These are phyloP conservation scores for Parathielavia appendiculata DNA, from an alignment of 495 filamentous ascomycete species.

Conservation along the genomic window DNA sequence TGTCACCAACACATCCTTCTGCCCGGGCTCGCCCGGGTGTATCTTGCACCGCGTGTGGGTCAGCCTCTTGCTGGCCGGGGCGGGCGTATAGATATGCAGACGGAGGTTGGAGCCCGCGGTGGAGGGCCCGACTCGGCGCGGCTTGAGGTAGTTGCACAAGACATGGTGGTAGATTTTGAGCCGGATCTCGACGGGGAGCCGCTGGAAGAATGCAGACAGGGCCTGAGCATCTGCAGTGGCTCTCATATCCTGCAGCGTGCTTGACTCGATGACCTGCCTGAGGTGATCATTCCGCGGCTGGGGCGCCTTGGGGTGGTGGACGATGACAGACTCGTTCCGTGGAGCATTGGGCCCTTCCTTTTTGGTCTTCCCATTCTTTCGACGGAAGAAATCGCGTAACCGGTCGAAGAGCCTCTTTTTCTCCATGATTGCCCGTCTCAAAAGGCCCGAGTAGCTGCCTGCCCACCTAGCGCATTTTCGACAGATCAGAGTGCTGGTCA, in stretches of 20 bases:
- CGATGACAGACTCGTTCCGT: too few relatives aligned
- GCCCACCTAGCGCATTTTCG: too few relatives aligned
- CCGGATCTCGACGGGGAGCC: slow-evolving; percentile 26
- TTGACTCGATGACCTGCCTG: neutral
- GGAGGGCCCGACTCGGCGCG: neutral
- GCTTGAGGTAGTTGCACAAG: slow-evolving; percentile 20
- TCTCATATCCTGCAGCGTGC: slow-evolving; percentile 1
- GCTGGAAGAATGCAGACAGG: slow-evolving; percentile 17
- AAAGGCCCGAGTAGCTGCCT: too few relatives aligned
- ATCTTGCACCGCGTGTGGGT: slow-evolving; percentile 18
- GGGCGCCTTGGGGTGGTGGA: too few relatives aligned
- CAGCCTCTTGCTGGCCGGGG: neutral
- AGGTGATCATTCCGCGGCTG: too few relatives aligned
- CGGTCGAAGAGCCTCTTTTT: too few relatives aligned
- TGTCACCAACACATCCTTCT: slow-evolving; percentile 10
- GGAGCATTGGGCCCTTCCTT: too few relatives aligned
- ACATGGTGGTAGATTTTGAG: slow-evolving; percentile 23
- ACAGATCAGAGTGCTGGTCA: too few relatives aligned
- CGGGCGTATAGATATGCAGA: slow-evolving; percentile 26
- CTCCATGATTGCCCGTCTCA: too few relatives aligned
- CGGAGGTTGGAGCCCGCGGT: slow-evolving; percentile 15
- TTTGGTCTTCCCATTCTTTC: too few relatives aligned
- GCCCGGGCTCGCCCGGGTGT: neutral
- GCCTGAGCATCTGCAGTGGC: slow-evolving; percentile 12
- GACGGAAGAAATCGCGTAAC: too few relatives aligned